phyloP scores from a whole-genome alignment of 371 early-diverging fungal species.

The Circinella minor region DNA sequence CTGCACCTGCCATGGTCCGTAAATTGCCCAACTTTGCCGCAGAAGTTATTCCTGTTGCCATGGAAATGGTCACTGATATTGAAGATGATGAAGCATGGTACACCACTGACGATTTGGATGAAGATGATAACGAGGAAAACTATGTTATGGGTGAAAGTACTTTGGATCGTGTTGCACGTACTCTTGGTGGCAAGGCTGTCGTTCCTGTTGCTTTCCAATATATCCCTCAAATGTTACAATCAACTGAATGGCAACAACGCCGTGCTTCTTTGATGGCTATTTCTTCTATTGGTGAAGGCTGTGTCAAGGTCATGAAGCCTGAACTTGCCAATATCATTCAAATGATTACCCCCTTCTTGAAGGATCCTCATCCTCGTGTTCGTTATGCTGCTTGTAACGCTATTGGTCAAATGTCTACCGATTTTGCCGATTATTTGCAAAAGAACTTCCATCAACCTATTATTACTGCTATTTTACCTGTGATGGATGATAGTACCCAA shows the following conservation, averaged over 20 bases:
- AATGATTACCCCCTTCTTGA: conserved; percentile 82
- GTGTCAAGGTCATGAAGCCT: conserved; percentile 88
- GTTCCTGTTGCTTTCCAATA: conserved; percentile 87
- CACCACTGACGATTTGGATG: conserved; percentile 85
- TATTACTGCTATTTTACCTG: conserved; percentile 82
- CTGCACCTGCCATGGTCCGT: conserved; percentile 83
- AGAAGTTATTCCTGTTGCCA: conserved; percentile 79
- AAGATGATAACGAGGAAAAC: conserved; percentile 87
- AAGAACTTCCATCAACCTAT: conserved; percentile 78
- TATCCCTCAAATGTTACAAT: conserved; percentile 88
- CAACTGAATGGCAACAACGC: conserved; percentile 90
- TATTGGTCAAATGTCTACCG: conserved; percentile 96
- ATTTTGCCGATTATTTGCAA: conserved; percentile 91
- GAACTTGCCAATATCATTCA: conserved; percentile 86
- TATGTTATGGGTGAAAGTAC: conserved; percentile 93
- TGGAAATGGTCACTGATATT: conserved; percentile 93
- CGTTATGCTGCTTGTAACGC: conserved; percentile 96
- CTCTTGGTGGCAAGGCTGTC: conserved; percentile 88
- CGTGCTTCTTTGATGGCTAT: conserved; percentile 95
- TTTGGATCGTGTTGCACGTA: conserved; percentile 91
- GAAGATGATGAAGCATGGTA: conserved; percentile 93
- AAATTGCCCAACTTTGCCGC: conserved; percentile 80
- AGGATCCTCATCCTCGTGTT: conserved; percentile 95
- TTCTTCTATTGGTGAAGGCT: conserved; percentile 96
- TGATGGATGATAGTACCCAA: conserved; percentile 79